These are phyloP conservation scores for Arthrinium puccinioides DNA, from an alignment of 2,329 filamentous ascomycete genomes.

Conservation along the genomic window DNA sequence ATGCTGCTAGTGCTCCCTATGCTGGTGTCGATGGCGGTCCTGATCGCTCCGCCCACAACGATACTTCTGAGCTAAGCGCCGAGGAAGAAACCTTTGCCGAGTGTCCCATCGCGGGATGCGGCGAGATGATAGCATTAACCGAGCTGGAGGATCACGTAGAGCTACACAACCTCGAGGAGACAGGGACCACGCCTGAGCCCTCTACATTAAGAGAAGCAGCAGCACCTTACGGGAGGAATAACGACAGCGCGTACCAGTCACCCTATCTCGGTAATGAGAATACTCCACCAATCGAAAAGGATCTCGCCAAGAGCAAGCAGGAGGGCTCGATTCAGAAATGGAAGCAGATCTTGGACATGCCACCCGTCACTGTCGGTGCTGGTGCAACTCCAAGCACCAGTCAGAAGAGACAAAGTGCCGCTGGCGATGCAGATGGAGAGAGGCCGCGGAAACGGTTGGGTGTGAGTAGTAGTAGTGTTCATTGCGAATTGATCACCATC, in stretches of 20 bases:
- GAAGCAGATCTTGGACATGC: slow-evolving; percentile 24
- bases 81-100: slow-evolving; percentile 35
- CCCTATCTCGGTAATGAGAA: slow-evolving; percentile 1
- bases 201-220: not conserved
- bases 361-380: slow-evolving; percentile 6
- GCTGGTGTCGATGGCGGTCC: slow-evolving; percentile 7
- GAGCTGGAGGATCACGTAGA: slow-evolving; percentile 54
- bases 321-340: slow-evolving; percentile 12
- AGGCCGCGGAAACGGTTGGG: slow-evolving; percentile 17
- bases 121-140: slow-evolving; percentile 43
- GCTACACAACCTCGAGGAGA: slow-evolving; percentile 46
- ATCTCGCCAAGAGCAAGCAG: not conserved
- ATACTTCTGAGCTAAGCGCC: slow-evolving; percentile 8
- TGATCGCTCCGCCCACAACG: not conserved
- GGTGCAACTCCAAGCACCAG: too few relatives aligned
- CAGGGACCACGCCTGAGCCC: slow-evolving; percentile 26
- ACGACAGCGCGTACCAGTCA: slow-evolving; percentile 3
- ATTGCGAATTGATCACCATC: too few relatives aligned
- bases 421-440: not conserved
- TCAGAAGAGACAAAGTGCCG: not conserved
- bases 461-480: slow-evolving; percentile 18
- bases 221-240: not conserved
- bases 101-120: slow-evolving; percentile 51
- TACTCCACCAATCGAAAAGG: not conserved
- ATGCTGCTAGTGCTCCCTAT: slow-evolving; percentile 16